Evolutionary conservation across 2,329 filamentous ascomycete genomes (phyloP).

Genomic region (Scedosporium minutisporum): DNA sequence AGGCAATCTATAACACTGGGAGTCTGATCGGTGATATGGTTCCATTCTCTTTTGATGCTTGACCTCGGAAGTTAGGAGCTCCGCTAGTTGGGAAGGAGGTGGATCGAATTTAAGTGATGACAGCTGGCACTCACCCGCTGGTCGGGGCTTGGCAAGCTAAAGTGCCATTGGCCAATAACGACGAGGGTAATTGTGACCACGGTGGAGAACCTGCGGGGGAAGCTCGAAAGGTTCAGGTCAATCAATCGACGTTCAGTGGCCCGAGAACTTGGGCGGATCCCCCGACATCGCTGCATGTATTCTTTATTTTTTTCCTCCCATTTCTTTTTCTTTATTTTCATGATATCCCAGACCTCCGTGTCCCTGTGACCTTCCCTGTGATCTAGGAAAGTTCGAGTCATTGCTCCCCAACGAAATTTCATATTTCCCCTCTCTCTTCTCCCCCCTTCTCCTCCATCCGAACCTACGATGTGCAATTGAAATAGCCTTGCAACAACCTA

Average conservation of each 20-base stretch:
- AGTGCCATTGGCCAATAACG: constrained; percentile 1
- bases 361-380: constrained; percentile 8
- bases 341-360: neutral
- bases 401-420: neutral
- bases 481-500: neutral
- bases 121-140: neutral
- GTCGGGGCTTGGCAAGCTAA: neutral
- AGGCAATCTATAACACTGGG: too few species aligned
- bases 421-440: neutral
- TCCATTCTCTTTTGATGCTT: too few species aligned
- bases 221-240: neutral
- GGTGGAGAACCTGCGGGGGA: constrained; percentile 4
- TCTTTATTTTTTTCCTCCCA: neutral
- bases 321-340: neutral
- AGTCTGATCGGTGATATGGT: too few species aligned
- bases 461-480: neutral
- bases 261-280: neutral
- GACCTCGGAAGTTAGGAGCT: too few species aligned
- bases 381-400: constrained; percentile 3
- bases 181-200: constrained; percentile 1
- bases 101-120: too few species aligned
- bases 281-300: constrained; percentile 4
- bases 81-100: too few species aligned
- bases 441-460: neutral
- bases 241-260: neutral